These are phyloP conservation scores for Cladophialophora immunda DNA, from an alignment of 2,329 filamentous ascomycete genomes.

Conservation along the genomic window DNA sequence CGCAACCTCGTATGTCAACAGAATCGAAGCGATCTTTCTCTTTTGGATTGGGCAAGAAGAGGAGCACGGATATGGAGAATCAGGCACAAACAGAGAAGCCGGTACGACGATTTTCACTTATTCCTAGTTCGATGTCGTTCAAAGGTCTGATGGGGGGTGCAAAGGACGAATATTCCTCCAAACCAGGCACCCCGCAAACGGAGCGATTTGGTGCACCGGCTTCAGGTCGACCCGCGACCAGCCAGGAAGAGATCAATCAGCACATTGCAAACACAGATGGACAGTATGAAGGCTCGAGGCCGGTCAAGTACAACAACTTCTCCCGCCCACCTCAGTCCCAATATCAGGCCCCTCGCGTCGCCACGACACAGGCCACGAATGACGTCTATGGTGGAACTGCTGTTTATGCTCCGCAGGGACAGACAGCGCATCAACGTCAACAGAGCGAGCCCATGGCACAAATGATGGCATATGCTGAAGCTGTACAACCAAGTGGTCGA, in stretches of 20 bases:
- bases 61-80: slow-evolving; percentile 72
- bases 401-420: slow-evolving; percentile 38
- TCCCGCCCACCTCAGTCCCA: slow-evolving; percentile 40
- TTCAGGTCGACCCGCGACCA: slow-evolving; percentile 25
- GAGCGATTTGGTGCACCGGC: slow-evolving; percentile 37
- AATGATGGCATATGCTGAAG: slow-evolving; percentile 52
- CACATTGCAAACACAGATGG: slow-evolving; percentile 35
- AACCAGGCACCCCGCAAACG: slow-evolving; percentile 49
- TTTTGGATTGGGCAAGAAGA: slow-evolving; percentile 73
- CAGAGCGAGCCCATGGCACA: slow-evolving; percentile 47
- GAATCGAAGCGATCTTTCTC: slow-evolving; percentile 80
- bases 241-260: slow-evolving; percentile 26
- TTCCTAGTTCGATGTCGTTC: slow-evolving; percentile 70
- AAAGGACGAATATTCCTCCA: slow-evolving; percentile 58
- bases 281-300: slow-evolving; percentile 35
- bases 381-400: slow-evolving; percentile 43
- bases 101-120: slow-evolving; percentile 72
- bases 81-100: slow-evolving; percentile 65
- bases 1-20: slow-evolving; percentile 69
- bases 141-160: slow-evolving; percentile 70
- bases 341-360: slow-evolving; percentile 28
- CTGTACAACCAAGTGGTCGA: slow-evolving; percentile 38
- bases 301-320: slow-evolving; percentile 36
- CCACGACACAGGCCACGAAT: slow-evolving; percentile 21
- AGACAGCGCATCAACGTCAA: slow-evolving; percentile 44